phyloP scores from a whole-genome alignment of 495 filamentous ascomycete species.

The Mycothermus thermophilus region DNA sequence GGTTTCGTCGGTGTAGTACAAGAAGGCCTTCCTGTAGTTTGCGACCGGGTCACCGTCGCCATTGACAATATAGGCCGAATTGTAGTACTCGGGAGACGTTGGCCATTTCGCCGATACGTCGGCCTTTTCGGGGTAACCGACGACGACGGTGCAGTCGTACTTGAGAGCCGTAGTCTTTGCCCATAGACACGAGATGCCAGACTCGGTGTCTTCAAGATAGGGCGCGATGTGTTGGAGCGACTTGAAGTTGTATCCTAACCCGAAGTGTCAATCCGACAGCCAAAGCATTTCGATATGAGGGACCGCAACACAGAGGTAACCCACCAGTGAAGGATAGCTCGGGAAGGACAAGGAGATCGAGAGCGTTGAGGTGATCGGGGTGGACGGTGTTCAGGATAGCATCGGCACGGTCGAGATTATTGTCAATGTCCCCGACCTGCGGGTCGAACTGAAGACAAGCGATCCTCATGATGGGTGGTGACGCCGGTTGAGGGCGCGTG shows the following conservation, averaged over 20 bases:
- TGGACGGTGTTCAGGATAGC: slow-evolving; percentile 45
- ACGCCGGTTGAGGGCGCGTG: too few species aligned
- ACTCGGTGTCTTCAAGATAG: slow-evolving; percentile 60
- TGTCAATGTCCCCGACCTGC: slow-evolving; percentile 55
- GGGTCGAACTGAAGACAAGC: slow-evolving; percentile 52
- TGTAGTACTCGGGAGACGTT: slow-evolving; percentile 51
- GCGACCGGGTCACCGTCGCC: slow-evolving; percentile 53
- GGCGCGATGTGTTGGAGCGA: slow-evolving; percentile 65
- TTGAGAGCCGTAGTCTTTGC: slow-evolving; percentile 58
- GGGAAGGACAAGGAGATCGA: slow-evolving; percentile 67
- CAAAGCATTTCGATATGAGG: background rate
- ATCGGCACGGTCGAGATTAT: slow-evolving; percentile 65
- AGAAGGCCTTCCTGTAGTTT: slow-evolving; percentile 79
- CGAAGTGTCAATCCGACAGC: too few species aligned
- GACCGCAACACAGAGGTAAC: slow-evolving; percentile 8
- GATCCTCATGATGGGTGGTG: slow-evolving; percentile 24
- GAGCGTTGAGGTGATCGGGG: slow-evolving; percentile 37
- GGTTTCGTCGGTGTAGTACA: slow-evolving; percentile 55
- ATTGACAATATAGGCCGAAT: slow-evolving; percentile 67
- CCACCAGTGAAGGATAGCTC: slow-evolving; percentile 79
- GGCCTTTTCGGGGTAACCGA: slow-evolving; percentile 74
- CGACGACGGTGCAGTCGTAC: slow-evolving; percentile 64
- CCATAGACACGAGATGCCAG: slow-evolving; percentile 69
- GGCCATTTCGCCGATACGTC: slow-evolving; percentile 34
- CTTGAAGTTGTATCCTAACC: slow-evolving; percentile 79